Evolutionary conservation across 2,329 filamentous ascomycete genomes (phyloP), one percentile per base, ranked within the genome.

Genomic region (Canariomyces notabilis): DNA sequence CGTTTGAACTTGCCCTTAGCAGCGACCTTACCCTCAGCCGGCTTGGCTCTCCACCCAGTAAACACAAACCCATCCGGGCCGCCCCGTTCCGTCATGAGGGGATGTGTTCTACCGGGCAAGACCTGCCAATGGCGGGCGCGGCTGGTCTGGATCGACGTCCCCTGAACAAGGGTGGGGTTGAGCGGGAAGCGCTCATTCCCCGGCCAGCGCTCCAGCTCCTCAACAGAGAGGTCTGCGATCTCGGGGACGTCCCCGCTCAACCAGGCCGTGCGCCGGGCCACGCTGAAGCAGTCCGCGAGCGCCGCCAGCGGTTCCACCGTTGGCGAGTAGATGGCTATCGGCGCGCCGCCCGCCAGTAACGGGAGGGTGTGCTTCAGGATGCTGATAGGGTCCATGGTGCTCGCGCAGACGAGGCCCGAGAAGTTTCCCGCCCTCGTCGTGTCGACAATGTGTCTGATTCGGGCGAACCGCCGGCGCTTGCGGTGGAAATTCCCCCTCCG

Each of bases 11-110:
- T 85, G 0, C 93, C 93, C 50, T 89, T 80, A 2, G 91, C 91
- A 59, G 89, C 84, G 4, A 96, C 84, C 57, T 77, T 82, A 2
- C 87, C 88, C 58, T 87, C 79, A 0, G 86, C 81, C 0, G 93
- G 93, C 37, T 91, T 70, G 1, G 93, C 89, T 56, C 83, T 79
- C 63, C 85, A 87, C 0, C 78, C 91, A 21, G 89, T 91, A 56
- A 97, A 89, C 3, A 98, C 64, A 64, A 88, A 98, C 0, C 93
- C 93, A 61, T 97, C 91, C 0, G 89, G 82, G 1, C 91, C 91
- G 16, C 93, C 93, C 33, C 79, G 77, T 31, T 82, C 82, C 49
- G 87, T 95, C 93, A 98, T 98, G 45, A 94, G 67, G 6, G 93
- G 93, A 69, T 98, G 93, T 42, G 93, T 97, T 44, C 93, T 74